Conservation (phyloP, 495 filamentous ascomycete species). For the Pyronema omphalodes region DNA sequence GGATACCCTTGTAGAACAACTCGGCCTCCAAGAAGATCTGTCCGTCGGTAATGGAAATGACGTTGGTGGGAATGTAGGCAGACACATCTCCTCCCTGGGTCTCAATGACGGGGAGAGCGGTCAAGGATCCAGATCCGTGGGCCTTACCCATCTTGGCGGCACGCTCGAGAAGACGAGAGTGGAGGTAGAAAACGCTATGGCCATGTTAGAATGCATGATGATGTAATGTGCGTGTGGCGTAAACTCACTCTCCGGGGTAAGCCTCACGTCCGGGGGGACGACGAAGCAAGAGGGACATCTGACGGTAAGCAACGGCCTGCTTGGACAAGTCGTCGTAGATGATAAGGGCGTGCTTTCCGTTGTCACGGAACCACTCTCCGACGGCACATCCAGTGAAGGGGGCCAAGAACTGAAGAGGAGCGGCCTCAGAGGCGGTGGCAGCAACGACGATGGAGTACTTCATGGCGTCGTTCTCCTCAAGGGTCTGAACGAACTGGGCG, state of each 20-base stretch:
- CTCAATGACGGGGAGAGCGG: constrained; percentile 95
- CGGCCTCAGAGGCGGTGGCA: constrained; percentile 94
- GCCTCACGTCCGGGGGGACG: constrained; percentile 99
- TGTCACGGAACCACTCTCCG: constrained; percentile 81
- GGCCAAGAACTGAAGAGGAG: constrained; percentile 82
- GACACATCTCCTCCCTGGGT: constrained; percentile 99
- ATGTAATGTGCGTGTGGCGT: background rate
- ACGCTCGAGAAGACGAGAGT: constrained; percentile 98
- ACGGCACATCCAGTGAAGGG: constrained; percentile 77
- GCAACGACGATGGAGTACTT: constrained; percentile 94
- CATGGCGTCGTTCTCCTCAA: constrained; percentile 99
- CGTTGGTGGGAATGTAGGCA: constrained; percentile 99
- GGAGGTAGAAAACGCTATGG: constrained; percentile 85
- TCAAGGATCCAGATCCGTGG: constrained; percentile 88
- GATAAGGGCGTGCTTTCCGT: constrained; percentile 79
- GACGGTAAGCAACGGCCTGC: constrained; percentile 98
- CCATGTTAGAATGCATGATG: constrained; percentile 17
- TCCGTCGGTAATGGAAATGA: constrained; percentile 99
- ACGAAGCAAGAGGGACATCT: constrained; percentile 98
- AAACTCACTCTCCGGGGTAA: constrained; percentile 77
- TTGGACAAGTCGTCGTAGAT: constrained; percentile 96
- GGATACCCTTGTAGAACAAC: constrained; percentile 99
- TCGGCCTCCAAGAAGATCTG: constrained; percentile 99
- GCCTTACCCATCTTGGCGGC: constrained; percentile 98
- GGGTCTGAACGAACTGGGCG: constrained; percentile 96